These are phyloP conservation scores for Pancytospora philotis DNA, from an alignment of 371 early-diverging fungal genomes.

Conservation along the genomic window DNA sequence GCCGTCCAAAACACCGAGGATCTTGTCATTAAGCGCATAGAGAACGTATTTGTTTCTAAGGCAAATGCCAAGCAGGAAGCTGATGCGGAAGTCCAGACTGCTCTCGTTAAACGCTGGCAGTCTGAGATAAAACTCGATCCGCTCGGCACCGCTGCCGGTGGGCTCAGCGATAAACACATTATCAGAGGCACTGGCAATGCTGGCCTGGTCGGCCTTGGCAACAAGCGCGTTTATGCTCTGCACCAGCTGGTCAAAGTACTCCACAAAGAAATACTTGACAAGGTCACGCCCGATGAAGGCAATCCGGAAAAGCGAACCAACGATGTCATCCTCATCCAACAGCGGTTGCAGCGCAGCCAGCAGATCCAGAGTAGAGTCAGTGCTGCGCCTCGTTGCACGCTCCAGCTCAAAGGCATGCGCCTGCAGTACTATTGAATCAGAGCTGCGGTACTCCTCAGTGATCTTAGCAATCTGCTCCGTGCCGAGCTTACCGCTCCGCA, in stretches of 20 bases:
- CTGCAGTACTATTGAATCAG: neutral
- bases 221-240: neutral
- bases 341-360: neutral
- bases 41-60: constrained; percentile 8
- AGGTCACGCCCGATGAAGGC: neutral
- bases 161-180: no score
- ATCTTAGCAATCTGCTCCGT: neutral
- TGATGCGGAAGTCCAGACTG: neutral
- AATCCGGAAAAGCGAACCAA: neutral
- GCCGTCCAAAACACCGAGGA: neutral
- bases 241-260: neutral
- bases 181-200: no score
- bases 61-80: neutral
- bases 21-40: constrained; percentile 9
- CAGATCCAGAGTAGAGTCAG: neutral
- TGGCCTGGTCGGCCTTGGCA: no score
- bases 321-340: neutral
- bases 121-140: no score
- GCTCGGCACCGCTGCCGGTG: no score
- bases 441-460: neutral
- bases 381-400: no score
- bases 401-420: neutral
- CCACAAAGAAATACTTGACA: neutral
- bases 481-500: neutral
- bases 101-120: no score